These are phyloP conservation scores for Cystobasidium slooffiae DNA, from an alignment of 1,284 basidiomycete genomes.

Conservation along the genomic window DNA sequence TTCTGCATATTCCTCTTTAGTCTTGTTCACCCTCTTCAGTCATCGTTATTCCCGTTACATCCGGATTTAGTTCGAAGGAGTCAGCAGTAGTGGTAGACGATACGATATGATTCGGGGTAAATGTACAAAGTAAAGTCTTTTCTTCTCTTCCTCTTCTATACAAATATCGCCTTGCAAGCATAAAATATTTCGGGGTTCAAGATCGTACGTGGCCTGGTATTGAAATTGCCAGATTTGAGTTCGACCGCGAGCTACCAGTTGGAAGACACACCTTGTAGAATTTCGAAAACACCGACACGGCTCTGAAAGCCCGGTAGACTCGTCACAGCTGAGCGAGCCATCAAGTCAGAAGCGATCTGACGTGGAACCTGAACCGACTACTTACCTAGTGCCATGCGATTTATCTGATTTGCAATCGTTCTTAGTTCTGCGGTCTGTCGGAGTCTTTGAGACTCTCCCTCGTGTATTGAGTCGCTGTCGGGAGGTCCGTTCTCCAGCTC, in stretches of 20 bases:
- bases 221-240: neutral
- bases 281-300: slow-evolving; percentile 12
- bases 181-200: neutral
- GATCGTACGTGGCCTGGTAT: neutral
- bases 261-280: slow-evolving; percentile 18
- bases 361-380: neutral
- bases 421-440: slow-evolving; percentile 12
- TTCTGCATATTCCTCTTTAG: no score
- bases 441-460: neutral
- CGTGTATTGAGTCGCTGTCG: slow-evolving; percentile 10
- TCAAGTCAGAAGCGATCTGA: neutral
- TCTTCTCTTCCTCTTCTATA: neutral
- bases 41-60: no score
- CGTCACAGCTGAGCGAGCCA: slow-evolving; percentile 5
- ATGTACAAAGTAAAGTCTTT: slow-evolving; percentile 20
- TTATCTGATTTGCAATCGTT: slow-evolving; percentile 6
- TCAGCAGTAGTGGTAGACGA: neutral
- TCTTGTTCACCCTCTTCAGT: no score
- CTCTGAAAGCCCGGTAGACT: slow-evolving; percentile 31
- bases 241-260: neutral
- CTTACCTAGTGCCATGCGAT: slow-evolving; percentile 35
- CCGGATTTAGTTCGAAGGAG: no score
- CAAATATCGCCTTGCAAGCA: neutral
- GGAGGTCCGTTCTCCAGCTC: slow-evolving; percentile 27
- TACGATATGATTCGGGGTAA: neutral